Percentiles rank a stretch among this genome's conserved stretches.
Evolutionary conservation across 2,329 filamentous ascomycete species (phyloP).

Genomic region (Sordariomycetes sp.): DNA sequence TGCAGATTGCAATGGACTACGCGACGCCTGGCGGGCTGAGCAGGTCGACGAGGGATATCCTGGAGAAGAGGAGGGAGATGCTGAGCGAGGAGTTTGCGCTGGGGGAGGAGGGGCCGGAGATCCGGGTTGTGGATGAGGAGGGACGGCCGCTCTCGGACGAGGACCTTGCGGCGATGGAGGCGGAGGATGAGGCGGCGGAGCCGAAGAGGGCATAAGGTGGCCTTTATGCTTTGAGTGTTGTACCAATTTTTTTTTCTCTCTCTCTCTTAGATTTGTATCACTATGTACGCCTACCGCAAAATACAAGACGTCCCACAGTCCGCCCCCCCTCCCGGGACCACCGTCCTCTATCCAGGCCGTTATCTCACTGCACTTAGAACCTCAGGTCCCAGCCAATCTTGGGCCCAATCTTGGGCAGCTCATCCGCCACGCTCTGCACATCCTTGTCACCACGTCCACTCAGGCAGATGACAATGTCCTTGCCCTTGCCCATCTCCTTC

Average conservation of each 20-base stretch:
- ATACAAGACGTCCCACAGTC: not conserved
- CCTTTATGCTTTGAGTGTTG: not conserved
- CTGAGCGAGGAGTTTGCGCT: conserved; percentile 24
- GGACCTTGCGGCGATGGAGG: not conserved
- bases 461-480: conserved; percentile 89
- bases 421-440: conserved; percentile 93
- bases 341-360: too few relatives aligned
- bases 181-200: not conserved
- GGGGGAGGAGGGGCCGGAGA: conserved; percentile 21
- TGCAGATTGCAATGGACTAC: conserved; percentile 25
- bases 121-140: conserved; percentile 1
- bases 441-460: conserved; percentile 96
- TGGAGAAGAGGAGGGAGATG: conserved; percentile 24
- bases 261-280: too few relatives aligned
- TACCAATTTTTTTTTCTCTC: not conserved
- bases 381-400: conserved; percentile 66
- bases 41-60: conserved; percentile 18
- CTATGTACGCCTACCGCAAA: conserved; percentile 3
- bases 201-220: not conserved
- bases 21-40: conserved; percentile 25
- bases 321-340: not conserved
- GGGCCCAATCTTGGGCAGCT: conserved; percentile 77
- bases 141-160: not conserved
- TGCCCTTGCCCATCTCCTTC: conserved; percentile 77
- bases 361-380: conserved; percentile 26